Evolutionary conservation across 1,139 yeast genomes (phyloP).

Genomic region (Sugiyamaella sp.): DNA sequence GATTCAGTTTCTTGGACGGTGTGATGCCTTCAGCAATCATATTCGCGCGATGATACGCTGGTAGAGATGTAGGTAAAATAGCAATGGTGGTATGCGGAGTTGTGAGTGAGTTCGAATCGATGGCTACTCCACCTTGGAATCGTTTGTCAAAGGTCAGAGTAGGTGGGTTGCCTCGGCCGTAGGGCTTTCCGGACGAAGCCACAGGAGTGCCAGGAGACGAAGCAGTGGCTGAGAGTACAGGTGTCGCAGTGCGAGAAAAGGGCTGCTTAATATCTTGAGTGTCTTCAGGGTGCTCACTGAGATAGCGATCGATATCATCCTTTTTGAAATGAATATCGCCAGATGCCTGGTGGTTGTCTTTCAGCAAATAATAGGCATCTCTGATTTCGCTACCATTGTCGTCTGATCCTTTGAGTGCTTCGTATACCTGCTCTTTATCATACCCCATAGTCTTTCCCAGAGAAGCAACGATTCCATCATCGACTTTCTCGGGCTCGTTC

Average conservation of each 20-base stretch:
- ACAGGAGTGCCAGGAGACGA: slow-evolving; percentile 24
- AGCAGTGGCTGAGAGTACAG: slow-evolving; percentile 10
- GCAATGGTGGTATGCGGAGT: slow-evolving; percentile 68
- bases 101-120: slow-evolving; percentile 40
- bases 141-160: slow-evolving; percentile 42
- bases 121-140: slow-evolving; percentile 41
- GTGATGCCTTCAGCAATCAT: slow-evolving; percentile 61
- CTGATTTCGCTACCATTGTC: slow-evolving; percentile 69
- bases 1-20: slow-evolving; percentile 60
- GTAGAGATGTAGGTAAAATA: slow-evolving; percentile 88
- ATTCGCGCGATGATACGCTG: slow-evolving; percentile 91
- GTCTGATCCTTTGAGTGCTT: slow-evolving; percentile 56
- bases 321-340: slow-evolving; percentile 32
- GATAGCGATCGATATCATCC: slow-evolving; percentile 41
- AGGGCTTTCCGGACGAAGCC: slow-evolving; percentile 18
- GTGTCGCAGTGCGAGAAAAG: slow-evolving; percentile 19
- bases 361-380: slow-evolving; percentile 88
- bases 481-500: slow-evolving; percentile 50
- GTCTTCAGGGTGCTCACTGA: slow-evolving; percentile 32
- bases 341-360: slow-evolving; percentile 57
- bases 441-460: slow-evolving; percentile 91
- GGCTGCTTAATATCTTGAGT: slow-evolving; percentile 9
- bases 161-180: slow-evolving; percentile 38
- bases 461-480: slow-evolving; percentile 78
- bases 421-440: slow-evolving; percentile 81